These are phyloP conservation scores for Ustilago nuda DNA, from an alignment of 1,284 basidiomycete species.

Conservation along the genomic window DNA sequence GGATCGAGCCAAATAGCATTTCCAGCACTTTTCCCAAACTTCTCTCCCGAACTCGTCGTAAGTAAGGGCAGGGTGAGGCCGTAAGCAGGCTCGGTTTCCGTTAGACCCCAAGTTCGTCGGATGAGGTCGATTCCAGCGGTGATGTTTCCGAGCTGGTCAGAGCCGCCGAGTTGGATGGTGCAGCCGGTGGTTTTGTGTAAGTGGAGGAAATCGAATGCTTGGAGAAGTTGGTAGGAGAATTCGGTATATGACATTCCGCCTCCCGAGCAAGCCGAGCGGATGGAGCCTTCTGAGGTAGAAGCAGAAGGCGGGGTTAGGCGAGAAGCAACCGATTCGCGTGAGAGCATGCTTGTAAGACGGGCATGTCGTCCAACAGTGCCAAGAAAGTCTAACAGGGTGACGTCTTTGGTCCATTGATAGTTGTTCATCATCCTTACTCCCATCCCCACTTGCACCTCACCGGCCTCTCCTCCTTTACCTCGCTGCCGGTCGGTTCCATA, in stretches of 20 bases:
- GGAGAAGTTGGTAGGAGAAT: conserved; percentile 95
- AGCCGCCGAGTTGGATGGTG: conserved; percentile 91
- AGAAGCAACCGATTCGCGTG: conserved; percentile 83
- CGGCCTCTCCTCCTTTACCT: neutral
- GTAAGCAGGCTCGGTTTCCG: conserved; percentile 73
- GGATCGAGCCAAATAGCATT: conserved; percentile 84
- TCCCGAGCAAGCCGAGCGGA: neutral
- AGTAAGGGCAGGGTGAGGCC: conserved; percentile 94
- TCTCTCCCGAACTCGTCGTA: conserved; percentile 87
- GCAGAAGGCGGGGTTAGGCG: conserved; percentile 21
- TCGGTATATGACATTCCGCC: conserved; percentile 92
- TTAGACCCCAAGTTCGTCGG: conserved; percentile 71
- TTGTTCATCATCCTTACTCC: conserved; percentile 77
- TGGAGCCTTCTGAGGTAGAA: conserved; percentile 61
- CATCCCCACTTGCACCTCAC: conserved; percentile 19
- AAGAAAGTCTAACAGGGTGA: conserved; percentile 86
- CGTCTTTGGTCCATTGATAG: conserved; percentile 80
- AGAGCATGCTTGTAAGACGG: conserved; percentile 88
- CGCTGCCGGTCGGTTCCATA: neutral
- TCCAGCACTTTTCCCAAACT: conserved; percentile 96
- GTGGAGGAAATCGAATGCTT: conserved; percentile 92
- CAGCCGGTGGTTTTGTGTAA: conserved; percentile 78
- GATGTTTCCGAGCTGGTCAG: conserved; percentile 99
- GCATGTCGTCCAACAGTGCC: conserved; percentile 83
- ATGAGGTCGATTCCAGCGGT: conserved; percentile 90